phyloP scores from a whole-genome alignment of 441 rosid species.

The Eutrema salsugineum region DNA sequence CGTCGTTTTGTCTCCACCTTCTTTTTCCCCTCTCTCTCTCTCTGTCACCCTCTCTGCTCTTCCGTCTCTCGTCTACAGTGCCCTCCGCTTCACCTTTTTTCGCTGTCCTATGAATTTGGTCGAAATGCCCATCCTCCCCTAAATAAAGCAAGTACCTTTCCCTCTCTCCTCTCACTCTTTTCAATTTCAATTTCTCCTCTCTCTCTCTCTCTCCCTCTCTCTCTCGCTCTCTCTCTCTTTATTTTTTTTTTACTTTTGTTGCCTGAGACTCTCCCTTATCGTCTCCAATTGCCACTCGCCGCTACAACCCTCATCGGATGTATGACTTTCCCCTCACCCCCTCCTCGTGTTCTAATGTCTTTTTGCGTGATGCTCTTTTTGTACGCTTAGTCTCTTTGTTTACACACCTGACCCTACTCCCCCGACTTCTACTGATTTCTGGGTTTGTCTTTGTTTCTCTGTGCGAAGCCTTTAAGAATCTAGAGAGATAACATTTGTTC shows the following conservation, averaged over 20 bases:
- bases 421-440: not conserved
- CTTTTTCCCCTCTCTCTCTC: not conserved
- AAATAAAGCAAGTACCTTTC: not conserved
- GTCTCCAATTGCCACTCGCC: conserved; percentile 19
- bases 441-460: not conserved
- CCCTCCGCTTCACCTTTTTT: conserved; percentile 18
- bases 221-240: not conserved
- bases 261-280: conserved; percentile 14
- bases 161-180: not conserved
- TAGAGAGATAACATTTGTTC: not conserved
- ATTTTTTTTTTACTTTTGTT: not conserved
- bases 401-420: not conserved
- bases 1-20: conserved; percentile 32
- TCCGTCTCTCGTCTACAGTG: conserved; percentile 23
- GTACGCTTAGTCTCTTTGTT: not conserved
- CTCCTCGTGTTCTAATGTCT: not conserved
- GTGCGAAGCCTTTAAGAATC: not conserved
- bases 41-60: not conserved
- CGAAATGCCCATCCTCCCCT: not conserved
- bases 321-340: not conserved
- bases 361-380: not conserved
- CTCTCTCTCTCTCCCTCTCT: conserved; percentile 1
- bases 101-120: conserved; percentile 6
- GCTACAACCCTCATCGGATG: conserved; percentile 14
- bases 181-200: not conserved